Conservation (phyloP, 495 filamentous ascomycete species). For the Cryomyces minteri region DNA sequence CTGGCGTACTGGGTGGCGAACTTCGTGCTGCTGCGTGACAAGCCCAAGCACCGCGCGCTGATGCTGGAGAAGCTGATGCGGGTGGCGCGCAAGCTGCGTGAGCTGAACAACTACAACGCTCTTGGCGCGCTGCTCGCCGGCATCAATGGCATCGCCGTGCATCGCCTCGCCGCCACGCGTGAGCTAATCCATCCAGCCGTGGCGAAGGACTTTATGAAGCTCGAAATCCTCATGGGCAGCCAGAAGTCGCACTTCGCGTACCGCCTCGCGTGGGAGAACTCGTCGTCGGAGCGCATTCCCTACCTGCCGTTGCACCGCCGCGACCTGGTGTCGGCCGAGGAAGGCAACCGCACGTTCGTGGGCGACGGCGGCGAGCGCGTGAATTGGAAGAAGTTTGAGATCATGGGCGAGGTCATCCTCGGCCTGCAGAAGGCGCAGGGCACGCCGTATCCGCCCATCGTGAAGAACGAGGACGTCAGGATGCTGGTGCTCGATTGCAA, state of each 20-base stretch:
- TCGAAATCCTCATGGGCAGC: constrained; percentile 83
- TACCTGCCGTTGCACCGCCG: constrained; percentile 83
- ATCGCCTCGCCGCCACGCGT: constrained; percentile 67
- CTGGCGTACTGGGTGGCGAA: constrained; percentile 81
- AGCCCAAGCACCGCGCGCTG: constrained; percentile 81
- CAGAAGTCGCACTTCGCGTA: constrained; percentile 87
- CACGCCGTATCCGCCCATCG: constrained; percentile 56
- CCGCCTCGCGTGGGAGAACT: constrained; percentile 91
- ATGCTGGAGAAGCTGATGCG: constrained; percentile 89
- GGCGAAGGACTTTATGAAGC: constrained; percentile 67
- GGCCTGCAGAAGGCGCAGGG: constrained; percentile 82
- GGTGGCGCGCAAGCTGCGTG: constrained; percentile 42
- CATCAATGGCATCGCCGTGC: constrained; percentile 72
- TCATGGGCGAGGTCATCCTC: constrained; percentile 80
- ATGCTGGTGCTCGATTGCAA: constrained; percentile 52
- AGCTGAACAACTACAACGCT: constrained; percentile 92
- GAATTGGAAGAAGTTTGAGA: constrained; percentile 98
- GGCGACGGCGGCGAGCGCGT: constrained; percentile 39
- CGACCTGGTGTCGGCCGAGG: constrained; percentile 79
- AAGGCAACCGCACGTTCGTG: constrained; percentile 79
- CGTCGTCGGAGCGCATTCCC: constrained; percentile 71
- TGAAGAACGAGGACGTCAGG: constrained; percentile 42
- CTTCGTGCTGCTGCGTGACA: constrained; percentile 82
- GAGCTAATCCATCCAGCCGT: constrained; percentile 50
- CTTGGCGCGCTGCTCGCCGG: constrained; percentile 85